Conservation (phyloP, 176 grass and related monocot species). For the Tuctoria greenei region DNA sequence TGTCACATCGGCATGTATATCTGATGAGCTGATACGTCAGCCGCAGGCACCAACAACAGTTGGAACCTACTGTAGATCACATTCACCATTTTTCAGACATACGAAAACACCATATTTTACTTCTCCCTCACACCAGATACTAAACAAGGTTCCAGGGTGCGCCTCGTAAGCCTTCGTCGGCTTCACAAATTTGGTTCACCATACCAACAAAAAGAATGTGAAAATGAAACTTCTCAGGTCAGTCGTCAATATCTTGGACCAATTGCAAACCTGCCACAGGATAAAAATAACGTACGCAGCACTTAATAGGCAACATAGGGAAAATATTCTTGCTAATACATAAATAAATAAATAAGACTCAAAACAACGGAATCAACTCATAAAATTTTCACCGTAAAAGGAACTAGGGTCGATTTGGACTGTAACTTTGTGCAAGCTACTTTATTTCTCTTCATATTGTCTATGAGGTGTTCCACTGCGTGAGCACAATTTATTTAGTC, state of each 20-base stretch:
- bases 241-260: constrained; percentile 59
- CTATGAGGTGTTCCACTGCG: no score
- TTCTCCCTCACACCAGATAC: constrained; percentile 1
- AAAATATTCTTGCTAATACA: not conserved
- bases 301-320: not conserved
- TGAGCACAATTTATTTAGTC: no score
- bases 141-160: not conserved
- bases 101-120: not conserved
- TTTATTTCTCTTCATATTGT: no score
- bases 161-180: not conserved
- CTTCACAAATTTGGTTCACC: constrained; percentile 5
- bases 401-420: no score
- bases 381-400: no score
- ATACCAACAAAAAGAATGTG: not conserved
- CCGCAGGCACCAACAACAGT: not conserved
- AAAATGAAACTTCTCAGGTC: constrained; percentile 27
- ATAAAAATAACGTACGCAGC: not conserved
- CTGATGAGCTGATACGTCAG: not conserved
- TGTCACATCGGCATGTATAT: not conserved
- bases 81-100: not conserved
- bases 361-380: no score
- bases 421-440: no score
- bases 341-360: no score
- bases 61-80: not conserved
- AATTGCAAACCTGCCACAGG: constrained; percentile 38